Base-by-base conservation (phyloP, 768 basidiomycete species). In the Suillus alpinus region DNA sequence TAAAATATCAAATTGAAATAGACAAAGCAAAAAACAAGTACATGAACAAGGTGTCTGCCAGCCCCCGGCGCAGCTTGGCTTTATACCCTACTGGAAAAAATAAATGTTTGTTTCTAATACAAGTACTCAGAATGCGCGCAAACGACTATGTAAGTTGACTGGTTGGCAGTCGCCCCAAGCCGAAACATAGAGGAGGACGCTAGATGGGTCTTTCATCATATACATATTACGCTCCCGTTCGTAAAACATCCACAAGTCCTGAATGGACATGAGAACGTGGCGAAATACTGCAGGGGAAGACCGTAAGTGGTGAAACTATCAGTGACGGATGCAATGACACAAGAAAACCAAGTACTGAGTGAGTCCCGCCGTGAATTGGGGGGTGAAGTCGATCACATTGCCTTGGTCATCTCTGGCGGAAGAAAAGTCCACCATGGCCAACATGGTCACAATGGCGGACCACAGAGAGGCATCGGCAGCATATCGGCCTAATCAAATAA, bases 361-460 rank as follows among this genome's bases (percentile, higher is more conserved):
- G 41, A 26, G 26, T 51, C 58, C 61, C n/a, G 3, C 31, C 10
- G 49, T 34, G 12, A 59, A 51, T 31, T 59, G 29, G 2, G 61
- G 61, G 7, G 29, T 50, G 20, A 62, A 39, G 14, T 62, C 20
- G 6, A 62, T 59, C 49, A 34, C 16, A 9, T 29, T 23, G 29
- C 61, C 61, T 23, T 60, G 39, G 9, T 60, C 59, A 36, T 60
- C 61, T 13, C 39, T 26, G 13, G 61, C 49, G 4, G 26, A 36
- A 9, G 41, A 41, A 16, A 62, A 41, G 3, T 37, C 37, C 20
- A 62, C 13, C 5, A 50, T 53, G 12, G 61, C 60, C 23, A 62
- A 37, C 44, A 62, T 34, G 20, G 59, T 34, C n/a, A 31, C 59
- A 23, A 62, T 52, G n/a, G 47, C 58, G 5, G 29, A 40, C 61